Evolutionary conservation across 2,329 filamentous ascomycete species (phyloP), one percentile per base, ranked within the genome.

Genomic region (Colletotrichum agaves): DNA sequence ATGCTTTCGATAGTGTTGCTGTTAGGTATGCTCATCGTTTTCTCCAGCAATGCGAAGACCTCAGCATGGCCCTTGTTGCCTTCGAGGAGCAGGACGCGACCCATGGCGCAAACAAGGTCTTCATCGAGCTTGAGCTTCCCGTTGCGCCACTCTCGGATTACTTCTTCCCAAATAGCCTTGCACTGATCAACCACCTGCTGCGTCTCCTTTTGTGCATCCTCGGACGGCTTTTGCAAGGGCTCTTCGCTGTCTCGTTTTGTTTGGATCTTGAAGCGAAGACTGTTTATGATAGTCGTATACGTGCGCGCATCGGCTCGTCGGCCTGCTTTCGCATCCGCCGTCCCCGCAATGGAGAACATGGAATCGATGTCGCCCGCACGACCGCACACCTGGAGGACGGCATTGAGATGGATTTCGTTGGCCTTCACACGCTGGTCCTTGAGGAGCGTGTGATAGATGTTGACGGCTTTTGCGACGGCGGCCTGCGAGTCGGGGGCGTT

Each of bases 381-480:
- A 53, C 90, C 87, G 76, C 94, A 98, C 8, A 96, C 91, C 66
- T 90, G 89, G 49, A 99, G 82, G n/a, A 94, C 88, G 10, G 94
- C 93, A 76, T 99, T 99, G 70, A 93, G 89, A 75, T 98, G 96
- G 63, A 93, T 91, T 39, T 90, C 91, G 72, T 90, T 92, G 15
- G 92, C 91, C 71, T 89, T 85, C 57, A 97, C 83, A 7, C 84
- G 83, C 1, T 39, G 21, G 39, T 88, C 84, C 4, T 84, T 84
- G 43, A 85, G 84, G 80, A 98, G 91, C 61, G 88, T 88, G 72
- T 93, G 87, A 81, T 97, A 98, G 58, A 97, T 83, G 66, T 87
- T 87, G 50, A 94, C 78, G 0, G 93, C 93, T 71, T 91, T 90
- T 62, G 83, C 78, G 5, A 96, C 85, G 55, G 89, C 89, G 33